Conservation (phyloP, 164 flowering plant genomes). For the Berberis vulgaris region DNA sequence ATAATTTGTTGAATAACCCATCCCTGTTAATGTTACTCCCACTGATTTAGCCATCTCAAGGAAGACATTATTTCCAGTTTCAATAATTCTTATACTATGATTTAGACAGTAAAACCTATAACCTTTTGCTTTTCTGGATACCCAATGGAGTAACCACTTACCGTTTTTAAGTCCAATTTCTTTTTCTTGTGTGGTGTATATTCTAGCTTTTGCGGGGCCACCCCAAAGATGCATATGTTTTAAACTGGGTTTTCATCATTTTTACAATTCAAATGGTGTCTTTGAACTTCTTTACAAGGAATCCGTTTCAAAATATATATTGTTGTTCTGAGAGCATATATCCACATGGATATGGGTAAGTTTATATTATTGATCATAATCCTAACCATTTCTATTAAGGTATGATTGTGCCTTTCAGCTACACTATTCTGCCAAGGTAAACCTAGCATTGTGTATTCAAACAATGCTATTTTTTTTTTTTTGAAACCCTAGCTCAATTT, state of each 20-base stretch:
- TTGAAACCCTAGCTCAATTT: too few relatives aligned
- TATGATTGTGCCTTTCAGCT: too few relatives aligned
- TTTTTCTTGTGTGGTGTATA: too few relatives aligned
- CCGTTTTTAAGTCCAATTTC: too few relatives aligned
- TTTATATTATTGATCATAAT: not conserved
- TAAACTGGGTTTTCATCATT: not conserved
- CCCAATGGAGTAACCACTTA: too few relatives aligned
- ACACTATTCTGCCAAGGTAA: not conserved
- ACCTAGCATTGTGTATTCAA: not conserved
- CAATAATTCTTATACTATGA: not conserved
- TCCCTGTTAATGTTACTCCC: not conserved
- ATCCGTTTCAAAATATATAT: not conserved
- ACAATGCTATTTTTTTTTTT: too few relatives aligned
- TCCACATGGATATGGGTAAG: conserved; percentile 1
- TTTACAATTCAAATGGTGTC: not conserved
- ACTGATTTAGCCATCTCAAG: not conserved
- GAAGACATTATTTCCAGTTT: not conserved
- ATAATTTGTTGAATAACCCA: not conserved
- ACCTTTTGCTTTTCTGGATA: not conserved
- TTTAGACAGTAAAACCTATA: not conserved
- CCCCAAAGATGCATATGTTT: not conserved
- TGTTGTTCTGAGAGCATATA: not conserved
- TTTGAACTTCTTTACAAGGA: not conserved
- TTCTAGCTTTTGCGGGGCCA: not conserved
- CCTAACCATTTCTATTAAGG: not conserved